These are phyloP conservation scores for Suillus fuscotomentosus DNA, from an alignment of 768 basidiomycete species.

Conservation along the genomic window DNA sequence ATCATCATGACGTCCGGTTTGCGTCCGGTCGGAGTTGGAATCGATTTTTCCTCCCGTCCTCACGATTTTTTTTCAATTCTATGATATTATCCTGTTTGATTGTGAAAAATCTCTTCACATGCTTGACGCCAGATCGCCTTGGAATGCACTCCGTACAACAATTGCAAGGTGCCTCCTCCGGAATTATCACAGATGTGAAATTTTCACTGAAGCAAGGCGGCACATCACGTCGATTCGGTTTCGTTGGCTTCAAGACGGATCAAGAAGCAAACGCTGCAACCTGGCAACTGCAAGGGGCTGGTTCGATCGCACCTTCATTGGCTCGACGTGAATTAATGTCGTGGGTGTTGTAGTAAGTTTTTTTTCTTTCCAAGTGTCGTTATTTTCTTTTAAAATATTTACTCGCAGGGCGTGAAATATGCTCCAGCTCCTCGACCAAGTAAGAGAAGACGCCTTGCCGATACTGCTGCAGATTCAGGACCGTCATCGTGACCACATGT, in stretches of 20 bases:
- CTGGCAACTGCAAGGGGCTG: slow-evolving; percentile 44
- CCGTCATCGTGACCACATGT: neutral
- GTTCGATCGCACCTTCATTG: slow-evolving; percentile 85
- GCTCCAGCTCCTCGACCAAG: slow-evolving; percentile 66
- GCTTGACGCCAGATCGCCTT: slow-evolving; percentile 62
- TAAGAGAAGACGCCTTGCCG: slow-evolving; percentile 56
- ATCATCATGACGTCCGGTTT: no score
- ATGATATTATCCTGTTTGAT: slow-evolving; percentile 88
- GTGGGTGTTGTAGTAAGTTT: slow-evolving; percentile 69
- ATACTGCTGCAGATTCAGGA: neutral
- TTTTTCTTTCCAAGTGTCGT: slow-evolving; percentile 3
- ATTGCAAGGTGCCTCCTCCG: slow-evolving; percentile 49
- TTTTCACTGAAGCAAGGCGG: slow-evolving; percentile 76
- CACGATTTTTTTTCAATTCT: slow-evolving; percentile 33
- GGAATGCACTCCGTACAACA: slow-evolving; percentile 64
- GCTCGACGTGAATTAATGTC: slow-evolving; percentile 74
- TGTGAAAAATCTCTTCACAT: slow-evolving; percentile 75
- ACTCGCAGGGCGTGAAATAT: slow-evolving; percentile 60
- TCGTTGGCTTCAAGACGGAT: slow-evolving; percentile 85
- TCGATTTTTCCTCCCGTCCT: neutral
- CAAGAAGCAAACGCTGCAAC: slow-evolving; percentile 69
- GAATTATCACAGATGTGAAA: slow-evolving; percentile 83
- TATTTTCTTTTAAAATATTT: slow-evolving; percentile 2
- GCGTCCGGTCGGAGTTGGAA: no score
- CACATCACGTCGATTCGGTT: slow-evolving; percentile 83